These are phyloP conservation scores for Hondaea fermentalgiana DNA, from an alignment of 108 stramenopile genomes.

Conservation along the genomic window DNA sequence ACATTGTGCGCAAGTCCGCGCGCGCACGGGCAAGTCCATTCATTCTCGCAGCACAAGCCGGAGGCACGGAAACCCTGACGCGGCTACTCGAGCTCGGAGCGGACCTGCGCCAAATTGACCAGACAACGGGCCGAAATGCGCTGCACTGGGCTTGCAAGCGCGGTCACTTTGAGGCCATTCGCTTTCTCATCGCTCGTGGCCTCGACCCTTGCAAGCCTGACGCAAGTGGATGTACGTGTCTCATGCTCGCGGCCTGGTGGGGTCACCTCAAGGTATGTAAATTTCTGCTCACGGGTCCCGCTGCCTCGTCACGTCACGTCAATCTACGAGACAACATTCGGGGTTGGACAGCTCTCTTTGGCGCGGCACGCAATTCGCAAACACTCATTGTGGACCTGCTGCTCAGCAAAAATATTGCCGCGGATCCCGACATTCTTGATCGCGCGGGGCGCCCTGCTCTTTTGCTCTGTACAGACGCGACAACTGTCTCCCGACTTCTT, in stretches of 20 bases:
- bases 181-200: background rate
- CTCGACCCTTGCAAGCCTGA: background rate
- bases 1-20: background rate
- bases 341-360: background rate
- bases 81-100: background rate
- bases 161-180: background rate
- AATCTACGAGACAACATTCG: background rate
- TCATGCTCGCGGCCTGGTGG: conserved; percentile 5
- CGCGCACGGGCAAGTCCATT: background rate
- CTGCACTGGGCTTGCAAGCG: conserved; percentile 18
- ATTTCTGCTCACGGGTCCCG: background rate
- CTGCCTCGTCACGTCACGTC: background rate
- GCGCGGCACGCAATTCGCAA: background rate
- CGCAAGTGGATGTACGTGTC: background rate
- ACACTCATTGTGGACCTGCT: background rate
- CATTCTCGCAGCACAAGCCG: background rate
- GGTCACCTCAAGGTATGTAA: background rate
- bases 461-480: background rate
- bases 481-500: background rate
- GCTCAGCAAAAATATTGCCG: background rate
- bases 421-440: background rate
- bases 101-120: background rate
- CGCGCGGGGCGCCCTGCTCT: background rate
- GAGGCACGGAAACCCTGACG: background rate
- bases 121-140: background rate